Evolutionary conservation across 495 filamentous ascomycete species (phyloP).

Genomic region (Penicillium odoratum): DNA sequence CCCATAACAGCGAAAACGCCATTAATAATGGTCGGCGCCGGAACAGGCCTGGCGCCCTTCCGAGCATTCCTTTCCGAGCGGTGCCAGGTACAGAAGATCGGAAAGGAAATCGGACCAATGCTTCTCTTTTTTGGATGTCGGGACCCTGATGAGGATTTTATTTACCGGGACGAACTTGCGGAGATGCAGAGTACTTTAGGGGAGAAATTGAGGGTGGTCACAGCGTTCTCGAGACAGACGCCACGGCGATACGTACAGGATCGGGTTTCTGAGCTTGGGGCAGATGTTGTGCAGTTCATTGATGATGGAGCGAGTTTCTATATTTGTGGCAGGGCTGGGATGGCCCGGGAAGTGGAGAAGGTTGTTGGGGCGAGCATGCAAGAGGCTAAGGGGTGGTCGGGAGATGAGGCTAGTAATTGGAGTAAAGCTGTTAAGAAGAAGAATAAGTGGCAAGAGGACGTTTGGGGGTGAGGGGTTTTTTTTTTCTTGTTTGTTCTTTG

Average conservation of each 20-base stretch:
- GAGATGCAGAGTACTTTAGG: constrained; percentile 27
- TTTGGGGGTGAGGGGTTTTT: constrained; percentile 23
- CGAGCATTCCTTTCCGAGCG: constrained; percentile 49
- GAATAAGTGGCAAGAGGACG: constrained; percentile 54
- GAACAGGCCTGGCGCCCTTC: constrained; percentile 51
- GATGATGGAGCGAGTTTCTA: constrained; percentile 46
- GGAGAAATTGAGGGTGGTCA: constrained; percentile 30
- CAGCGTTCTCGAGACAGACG: constrained; percentile 34
- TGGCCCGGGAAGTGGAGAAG: constrained; percentile 52
- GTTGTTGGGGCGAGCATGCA: constrained; percentile 33
- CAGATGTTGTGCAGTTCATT: constrained; percentile 36
- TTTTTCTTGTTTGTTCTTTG: background rate
- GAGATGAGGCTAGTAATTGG: constrained; percentile 41
- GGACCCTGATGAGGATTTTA: constrained; percentile 39
- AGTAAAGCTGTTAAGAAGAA: constrained; percentile 43
- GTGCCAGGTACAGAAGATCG: constrained; percentile 37
- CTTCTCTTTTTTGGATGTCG: constrained; percentile 51
- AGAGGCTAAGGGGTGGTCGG: constrained; percentile 33
- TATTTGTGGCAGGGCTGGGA: constrained; percentile 50
- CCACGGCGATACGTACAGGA: constrained; percentile 44
- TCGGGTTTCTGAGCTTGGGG: constrained; percentile 33
- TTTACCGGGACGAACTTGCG: constrained; percentile 43
- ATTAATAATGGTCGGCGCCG: constrained; percentile 48
- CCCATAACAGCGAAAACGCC: constrained; percentile 32
- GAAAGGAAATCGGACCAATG: constrained; percentile 39